Base-by-base conservation (phyloP, 1,139 yeast species). In the Waltiozyma sp. region DNA sequence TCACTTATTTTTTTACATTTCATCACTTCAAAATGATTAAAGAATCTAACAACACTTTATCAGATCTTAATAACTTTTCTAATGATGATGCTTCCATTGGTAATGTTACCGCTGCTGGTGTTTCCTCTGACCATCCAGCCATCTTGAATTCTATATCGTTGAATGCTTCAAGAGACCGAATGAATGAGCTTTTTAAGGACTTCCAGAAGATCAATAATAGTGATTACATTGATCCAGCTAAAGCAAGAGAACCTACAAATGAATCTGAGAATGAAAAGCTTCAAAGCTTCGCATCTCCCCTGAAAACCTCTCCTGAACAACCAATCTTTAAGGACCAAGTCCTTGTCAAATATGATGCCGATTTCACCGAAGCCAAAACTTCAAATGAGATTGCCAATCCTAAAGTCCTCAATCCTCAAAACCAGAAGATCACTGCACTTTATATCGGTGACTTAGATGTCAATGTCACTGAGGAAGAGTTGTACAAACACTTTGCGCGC, bases 371-470 rank as follows among this genome's bases (percentile, higher is more conserved):
- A 38, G 45, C 55, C 28, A 54, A 58, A 4, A 57, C 54, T 38
- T 48, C 53, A 19, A 44, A 44, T 16, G 40, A 41, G 43, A 48
- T 42, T 16, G 42, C 38, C 21, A 48, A 48, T 33, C 11, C 11
- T 6, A 15, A 33, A 15, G n/a, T 4, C n/a, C 6, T 6, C 23
- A 35, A 35, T 8, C 8, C 21, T 13, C 18, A 31, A 10, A 14
- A 15, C 4, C 34, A n/a, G 34, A 31, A 31, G 39, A 41, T 47
- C 28, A 51, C 53, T 11, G 59, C 79, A 0, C 53, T 73, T 21
- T 74, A 66, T 47, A 69, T 75, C 38, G 79, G 79, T n/a, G 76
- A 73, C 48, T 57, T 75, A 41, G 62, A 61, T 44, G 49, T 53
- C 11, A 42, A 50, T 1, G 65, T 72, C 2, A 64, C 68, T 1